These are phyloP conservation scores for Sphaerostilbella broomeana DNA, from an alignment of 2,329 filamentous ascomycete genomes.

Conservation along the genomic window DNA sequence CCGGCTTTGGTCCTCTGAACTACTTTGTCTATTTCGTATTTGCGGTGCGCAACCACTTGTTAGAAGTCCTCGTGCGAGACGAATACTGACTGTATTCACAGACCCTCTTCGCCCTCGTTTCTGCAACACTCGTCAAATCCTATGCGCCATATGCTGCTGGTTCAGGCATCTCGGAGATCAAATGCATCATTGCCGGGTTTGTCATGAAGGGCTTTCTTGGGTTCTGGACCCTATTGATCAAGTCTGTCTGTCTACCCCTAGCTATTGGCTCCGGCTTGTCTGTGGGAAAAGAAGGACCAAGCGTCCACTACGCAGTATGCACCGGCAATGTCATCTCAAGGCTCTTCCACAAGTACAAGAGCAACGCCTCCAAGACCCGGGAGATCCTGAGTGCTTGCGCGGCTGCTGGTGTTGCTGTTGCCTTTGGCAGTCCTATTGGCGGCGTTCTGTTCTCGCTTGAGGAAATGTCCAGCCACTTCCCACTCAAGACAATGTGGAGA, in stretches of 20 bases:
- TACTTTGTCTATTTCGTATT: constrained; percentile 85
- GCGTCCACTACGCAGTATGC: constrained; percentile 98
- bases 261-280: constrained; percentile 91
- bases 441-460: constrained; percentile 95
- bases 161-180: constrained; percentile 97
- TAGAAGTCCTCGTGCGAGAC: not conserved
- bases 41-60: constrained; percentile 47
- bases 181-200: constrained; percentile 97
- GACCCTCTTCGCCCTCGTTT: constrained; percentile 73
- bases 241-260: constrained; percentile 82
- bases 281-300: constrained; percentile 94
- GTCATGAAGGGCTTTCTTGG: constrained; percentile 98
- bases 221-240: constrained; percentile 86
- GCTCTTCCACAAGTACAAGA: constrained; percentile 85
- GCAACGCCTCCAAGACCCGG: constrained; percentile 86
- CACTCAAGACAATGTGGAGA: constrained; percentile 94
- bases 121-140: constrained; percentile 77
- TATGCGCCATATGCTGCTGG: constrained; percentile 96
- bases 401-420: constrained; percentile 89
- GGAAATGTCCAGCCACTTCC: constrained; percentile 96
- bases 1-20: constrained; percentile 67
- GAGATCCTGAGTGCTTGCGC: constrained; percentile 94
- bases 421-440: constrained; percentile 94
- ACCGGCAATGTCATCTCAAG: constrained; percentile 94
- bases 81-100: constrained; percentile 27